These are phyloP conservation scores for Coffea humblotiana DNA, from an alignment of 305 asterid genomes.

Conservation along the genomic window DNA sequence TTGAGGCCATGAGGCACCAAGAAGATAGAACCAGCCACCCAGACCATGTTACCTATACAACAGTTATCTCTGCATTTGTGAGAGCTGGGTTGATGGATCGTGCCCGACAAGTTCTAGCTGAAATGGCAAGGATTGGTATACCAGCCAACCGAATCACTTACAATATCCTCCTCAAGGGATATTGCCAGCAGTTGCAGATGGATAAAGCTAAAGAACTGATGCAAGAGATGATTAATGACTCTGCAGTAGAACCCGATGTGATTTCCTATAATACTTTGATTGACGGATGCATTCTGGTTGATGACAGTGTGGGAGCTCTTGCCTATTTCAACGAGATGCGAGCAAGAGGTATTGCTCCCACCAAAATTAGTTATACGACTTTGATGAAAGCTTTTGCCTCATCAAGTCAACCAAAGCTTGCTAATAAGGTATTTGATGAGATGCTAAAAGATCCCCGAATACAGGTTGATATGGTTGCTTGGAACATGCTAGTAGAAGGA, in stretches of 20 bases:
- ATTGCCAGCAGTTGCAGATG: constrained; percentile 82
- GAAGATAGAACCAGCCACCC: constrained; percentile 72
- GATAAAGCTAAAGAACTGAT: constrained; percentile 76
- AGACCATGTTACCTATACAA: constrained; percentile 88
- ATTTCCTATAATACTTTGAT: constrained; percentile 87
- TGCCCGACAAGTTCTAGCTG: constrained; percentile 67
- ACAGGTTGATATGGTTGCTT: constrained; percentile 83
- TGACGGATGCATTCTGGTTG: constrained; percentile 80
- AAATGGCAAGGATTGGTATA: constrained; percentile 62
- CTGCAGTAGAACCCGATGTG: constrained; percentile 77
- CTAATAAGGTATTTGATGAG: constrained; percentile 81
- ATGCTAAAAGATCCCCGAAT: constrained; percentile 89
- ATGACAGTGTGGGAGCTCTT: constrained; percentile 85
- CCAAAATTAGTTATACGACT: constrained; percentile 91
- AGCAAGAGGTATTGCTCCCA: constrained; percentile 77
- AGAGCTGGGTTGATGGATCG: constrained; percentile 75
- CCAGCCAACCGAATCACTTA: constrained; percentile 86
- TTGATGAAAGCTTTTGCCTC: constrained; percentile 96
- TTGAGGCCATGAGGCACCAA: constrained; percentile 87
- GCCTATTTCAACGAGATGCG: constrained; percentile 93
- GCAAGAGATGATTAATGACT: constrained; percentile 62
- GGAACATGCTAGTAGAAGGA: constrained; percentile 95
- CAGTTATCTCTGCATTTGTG: constrained; percentile 82
- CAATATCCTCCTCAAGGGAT: constrained; percentile 86
- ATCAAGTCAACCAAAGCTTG: constrained; percentile 82